phyloP scores from a whole-genome alignment of 1,284 basidiomycete genomes.

The Tilletia setariae region DNA sequence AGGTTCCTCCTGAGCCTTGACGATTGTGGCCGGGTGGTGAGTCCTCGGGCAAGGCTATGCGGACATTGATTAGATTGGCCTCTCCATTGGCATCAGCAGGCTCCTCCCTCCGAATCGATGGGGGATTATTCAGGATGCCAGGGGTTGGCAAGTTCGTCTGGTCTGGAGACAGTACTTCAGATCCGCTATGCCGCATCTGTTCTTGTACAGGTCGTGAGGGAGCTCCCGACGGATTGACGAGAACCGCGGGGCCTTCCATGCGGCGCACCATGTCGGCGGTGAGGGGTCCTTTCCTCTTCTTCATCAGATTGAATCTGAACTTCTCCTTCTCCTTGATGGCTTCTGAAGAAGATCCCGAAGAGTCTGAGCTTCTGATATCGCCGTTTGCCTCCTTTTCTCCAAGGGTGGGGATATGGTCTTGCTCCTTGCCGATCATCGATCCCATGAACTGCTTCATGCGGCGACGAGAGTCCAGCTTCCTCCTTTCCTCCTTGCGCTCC shows the following conservation, averaged over 20 bases:
- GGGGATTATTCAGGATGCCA: background rate
- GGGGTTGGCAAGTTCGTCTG: background rate
- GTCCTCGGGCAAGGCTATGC: background rate
- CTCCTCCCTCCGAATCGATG: background rate
- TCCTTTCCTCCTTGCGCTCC: slow-evolving; percentile 29
- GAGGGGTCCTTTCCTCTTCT: slow-evolving; percentile 37
- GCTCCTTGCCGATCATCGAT: slow-evolving; percentile 37
- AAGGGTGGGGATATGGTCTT: slow-evolving; percentile 19
- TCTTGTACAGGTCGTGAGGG: slow-evolving; percentile 22
- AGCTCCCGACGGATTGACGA: slow-evolving; percentile 40
- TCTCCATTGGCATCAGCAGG: background rate
- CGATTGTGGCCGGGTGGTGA: background rate
- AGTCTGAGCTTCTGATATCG: slow-evolving; percentile 10
- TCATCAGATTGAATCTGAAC: slow-evolving; percentile 19
- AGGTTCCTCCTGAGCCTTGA: background rate
- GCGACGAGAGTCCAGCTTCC: background rate
- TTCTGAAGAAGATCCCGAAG: slow-evolving; percentile 30
- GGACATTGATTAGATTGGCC: background rate
- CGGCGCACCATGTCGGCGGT: slow-evolving; percentile 52
- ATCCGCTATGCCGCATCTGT: background rate
- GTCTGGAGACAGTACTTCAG: background rate
- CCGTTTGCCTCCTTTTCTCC: slow-evolving; percentile 26
- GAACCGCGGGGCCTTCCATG: slow-evolving; percentile 49
- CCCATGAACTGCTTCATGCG: background rate
- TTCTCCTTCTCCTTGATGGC: slow-evolving; percentile 25